phyloP scores from a whole-genome alignment of 192 early-diverging fungal genomes.

The Linnemannia exigua region DNA sequence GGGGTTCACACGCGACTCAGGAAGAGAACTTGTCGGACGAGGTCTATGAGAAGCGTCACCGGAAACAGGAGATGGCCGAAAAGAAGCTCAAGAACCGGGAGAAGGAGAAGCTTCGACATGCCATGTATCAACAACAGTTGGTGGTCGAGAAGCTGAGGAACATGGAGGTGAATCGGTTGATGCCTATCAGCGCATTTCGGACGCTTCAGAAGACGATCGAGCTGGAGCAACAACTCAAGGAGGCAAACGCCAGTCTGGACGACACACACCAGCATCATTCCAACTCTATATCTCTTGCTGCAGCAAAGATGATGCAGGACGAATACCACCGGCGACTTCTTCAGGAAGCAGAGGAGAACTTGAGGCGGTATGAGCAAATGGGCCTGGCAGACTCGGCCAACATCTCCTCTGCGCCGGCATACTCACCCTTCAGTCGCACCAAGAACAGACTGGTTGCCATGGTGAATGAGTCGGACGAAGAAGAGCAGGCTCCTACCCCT shows the following conservation, averaged over 20 bases:
- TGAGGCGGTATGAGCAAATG: conserved; percentile 62
- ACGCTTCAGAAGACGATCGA: conserved; percentile 44
- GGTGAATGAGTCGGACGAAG: not conserved
- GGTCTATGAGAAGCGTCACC: conserved; percentile 65
- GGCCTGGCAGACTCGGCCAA: conserved; percentile 54
- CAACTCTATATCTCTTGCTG: conserved; percentile 31
- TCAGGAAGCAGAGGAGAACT: conserved; percentile 62
- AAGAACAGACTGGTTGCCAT: conserved; percentile 25
- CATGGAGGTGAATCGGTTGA: conserved; percentile 63
- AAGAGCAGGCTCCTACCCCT: not conserved
- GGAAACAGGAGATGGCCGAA: conserved; percentile 67
- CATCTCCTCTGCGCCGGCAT: conserved; percentile 13
- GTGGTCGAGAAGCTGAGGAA: conserved; percentile 63
- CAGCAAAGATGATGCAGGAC: conserved; percentile 45
- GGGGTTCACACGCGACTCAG: not conserved
- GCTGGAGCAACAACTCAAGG: conserved; percentile 18
- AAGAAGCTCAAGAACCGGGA: conserved; percentile 71
- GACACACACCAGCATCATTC: conserved; percentile 19
- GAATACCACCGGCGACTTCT: conserved; percentile 57
- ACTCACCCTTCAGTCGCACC: conserved; percentile 44
- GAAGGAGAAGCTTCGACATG: conserved; percentile 65
- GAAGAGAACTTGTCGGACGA: conserved; percentile 54
- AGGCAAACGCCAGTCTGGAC: not conserved
- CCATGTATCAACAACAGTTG: conserved; percentile 68
- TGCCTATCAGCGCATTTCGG: conserved; percentile 58